Percentiles rank a stretch among this genome's conserved stretches.
Conservation (phyloP, 2,329 filamentous ascomycete genomes). For the Pleomassaria siparia region DNA sequence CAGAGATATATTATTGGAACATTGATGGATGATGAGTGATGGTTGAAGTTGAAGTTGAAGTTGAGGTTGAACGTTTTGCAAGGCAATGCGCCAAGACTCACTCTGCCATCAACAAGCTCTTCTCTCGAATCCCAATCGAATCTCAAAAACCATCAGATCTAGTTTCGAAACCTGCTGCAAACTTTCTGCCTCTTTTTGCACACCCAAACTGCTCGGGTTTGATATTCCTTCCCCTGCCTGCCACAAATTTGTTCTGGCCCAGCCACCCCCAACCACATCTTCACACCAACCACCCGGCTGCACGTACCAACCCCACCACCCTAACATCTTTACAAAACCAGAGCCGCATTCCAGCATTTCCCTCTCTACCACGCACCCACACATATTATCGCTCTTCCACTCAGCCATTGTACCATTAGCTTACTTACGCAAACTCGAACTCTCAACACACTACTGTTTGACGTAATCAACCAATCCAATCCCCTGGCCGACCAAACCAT, state of each 20-base stretch:
- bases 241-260: constrained; percentile 1
- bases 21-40: no score
- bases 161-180: no score
- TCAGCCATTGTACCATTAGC: neutral
- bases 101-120: no score
- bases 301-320: constrained; percentile 22
- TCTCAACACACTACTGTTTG: neutral
- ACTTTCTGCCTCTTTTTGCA: neutral
- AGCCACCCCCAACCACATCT: constrained; percentile 12
- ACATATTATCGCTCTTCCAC: constrained; percentile 10
- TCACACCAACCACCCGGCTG: constrained; percentile 27
- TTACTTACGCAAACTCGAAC: constrained; percentile 1
- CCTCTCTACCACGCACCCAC: constrained; percentile 13
- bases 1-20: no score
- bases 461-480: neutral
- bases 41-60: no score
- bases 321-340: constrained; percentile 36
- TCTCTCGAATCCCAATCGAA: no score
- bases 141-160: no score
- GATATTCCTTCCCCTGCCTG: neutral
- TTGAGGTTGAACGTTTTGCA: no score
- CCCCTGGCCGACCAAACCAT: constrained; percentile 3
- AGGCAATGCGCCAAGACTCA: no score
- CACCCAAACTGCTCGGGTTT: no score
- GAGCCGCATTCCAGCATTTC: constrained; percentile 19